A percentile compares a stretch with the other conserved stretches of the same genome.
Evolutionary conservation across 2,329 filamentous ascomycete genomes (phyloP).

Genomic region (Pseudogymnoascus sp.): DNA sequence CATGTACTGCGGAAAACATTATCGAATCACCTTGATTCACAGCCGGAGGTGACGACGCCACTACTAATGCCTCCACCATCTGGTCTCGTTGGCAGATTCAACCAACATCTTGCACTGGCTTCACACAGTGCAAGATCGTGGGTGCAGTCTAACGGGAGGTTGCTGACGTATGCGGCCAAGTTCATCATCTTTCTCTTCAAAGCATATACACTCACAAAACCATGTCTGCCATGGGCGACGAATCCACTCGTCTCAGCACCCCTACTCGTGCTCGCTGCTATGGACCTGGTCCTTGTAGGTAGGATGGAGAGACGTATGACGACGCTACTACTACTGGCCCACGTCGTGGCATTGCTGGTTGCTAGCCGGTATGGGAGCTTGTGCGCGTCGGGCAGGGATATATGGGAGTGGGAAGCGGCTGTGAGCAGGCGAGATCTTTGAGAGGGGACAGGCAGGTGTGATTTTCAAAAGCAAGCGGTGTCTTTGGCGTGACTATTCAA

Average conservation of each 20-base stretch:
- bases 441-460: neutral
- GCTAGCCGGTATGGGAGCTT: slow-evolving; percentile 32
- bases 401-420: slow-evolving; percentile 11
- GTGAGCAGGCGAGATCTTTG: neutral
- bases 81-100: slow-evolving; percentile 26
- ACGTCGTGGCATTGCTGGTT: slow-evolving; percentile 37
- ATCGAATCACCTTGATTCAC: neutral
- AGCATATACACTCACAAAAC: slow-evolving; percentile 52
- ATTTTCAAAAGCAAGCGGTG: neutral
- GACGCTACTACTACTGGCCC: slow-evolving; percentile 36
- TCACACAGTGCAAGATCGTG: slow-evolving; percentile 32
- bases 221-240: slow-evolving; percentile 66
- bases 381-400: slow-evolving; percentile 20
- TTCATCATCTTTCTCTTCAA: slow-evolving; percentile 61
- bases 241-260: slow-evolving; percentile 57
- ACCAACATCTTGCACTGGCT: slow-evolving; percentile 22
- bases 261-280: slow-evolving; percentile 57
- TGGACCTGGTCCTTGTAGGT: slow-evolving; percentile 49
- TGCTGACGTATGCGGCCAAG: slow-evolving; percentile 38
- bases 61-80: slow-evolving; percentile 35
- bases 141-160: slow-evolving; percentile 26
- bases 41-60: slow-evolving; percentile 18
- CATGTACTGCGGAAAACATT: neutral
- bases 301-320: slow-evolving; percentile 32
- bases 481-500: neutral